These are phyloP conservation scores for Phyllosticta capitalensis DNA, from an alignment of 2,329 filamentous ascomycete genomes.

Conservation along the genomic window DNA sequence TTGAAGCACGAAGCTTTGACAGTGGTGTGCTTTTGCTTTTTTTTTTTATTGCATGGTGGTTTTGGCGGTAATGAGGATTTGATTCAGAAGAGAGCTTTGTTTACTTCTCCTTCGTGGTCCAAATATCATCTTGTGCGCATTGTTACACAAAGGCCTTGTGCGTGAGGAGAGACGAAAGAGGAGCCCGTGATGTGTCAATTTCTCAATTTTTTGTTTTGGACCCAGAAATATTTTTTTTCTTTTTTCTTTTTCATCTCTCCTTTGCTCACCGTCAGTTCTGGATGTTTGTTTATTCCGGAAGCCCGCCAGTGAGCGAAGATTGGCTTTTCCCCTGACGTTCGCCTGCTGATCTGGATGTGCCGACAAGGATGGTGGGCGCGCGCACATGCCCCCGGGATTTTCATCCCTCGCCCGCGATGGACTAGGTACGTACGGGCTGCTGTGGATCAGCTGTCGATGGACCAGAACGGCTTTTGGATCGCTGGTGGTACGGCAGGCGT, in stretches of 20 bases:
- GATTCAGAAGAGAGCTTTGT: no score
- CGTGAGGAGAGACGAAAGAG: neutral
- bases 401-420: neutral
- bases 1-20: neutral
- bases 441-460: constrained; percentile 4
- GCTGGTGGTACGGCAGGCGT: neutral
- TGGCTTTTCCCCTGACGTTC: constrained; percentile 8
- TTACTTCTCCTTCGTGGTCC: no score
- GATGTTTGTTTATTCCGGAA: neutral
- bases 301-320: no score
- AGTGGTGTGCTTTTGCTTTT: neutral
- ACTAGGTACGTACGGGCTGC: neutral
- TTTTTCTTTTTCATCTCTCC: neutral
- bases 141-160: neutral
- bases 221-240: neutral
- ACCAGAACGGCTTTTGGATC: constrained; percentile 3
- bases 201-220: no score
- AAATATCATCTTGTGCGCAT: neutral
- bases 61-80: neutral
- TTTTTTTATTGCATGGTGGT: neutral
- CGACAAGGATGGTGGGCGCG: constrained; percentile 1
- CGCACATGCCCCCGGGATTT: constrained; percentile 7
- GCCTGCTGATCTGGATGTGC: constrained; percentile 8
- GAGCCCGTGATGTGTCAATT: neutral
- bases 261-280: neutral